These are phyloP conservation scores for Candida frijolesensis DNA, from an alignment of 1,139 yeast species.

Conservation along the genomic window DNA sequence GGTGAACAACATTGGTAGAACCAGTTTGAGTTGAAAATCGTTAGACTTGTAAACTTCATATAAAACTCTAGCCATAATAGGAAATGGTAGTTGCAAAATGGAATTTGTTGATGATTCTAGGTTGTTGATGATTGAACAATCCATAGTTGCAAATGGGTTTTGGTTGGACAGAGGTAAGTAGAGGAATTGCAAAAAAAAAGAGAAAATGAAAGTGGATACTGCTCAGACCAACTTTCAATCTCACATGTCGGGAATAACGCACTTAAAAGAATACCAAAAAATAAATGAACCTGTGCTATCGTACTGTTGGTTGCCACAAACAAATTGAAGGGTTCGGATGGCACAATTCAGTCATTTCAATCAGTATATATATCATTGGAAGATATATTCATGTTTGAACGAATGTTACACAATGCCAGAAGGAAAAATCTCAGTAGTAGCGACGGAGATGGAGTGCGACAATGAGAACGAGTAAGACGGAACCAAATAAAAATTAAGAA, in stretches of 20 bases:
- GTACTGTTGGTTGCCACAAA: too few relatives aligned
- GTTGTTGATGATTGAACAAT: not conserved
- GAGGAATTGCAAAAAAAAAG: not conserved
- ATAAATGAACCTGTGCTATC: not conserved
- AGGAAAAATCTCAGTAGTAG: too few relatives aligned
- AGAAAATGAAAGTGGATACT: not conserved
- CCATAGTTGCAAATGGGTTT: not conserved
- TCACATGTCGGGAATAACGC: too few relatives aligned
- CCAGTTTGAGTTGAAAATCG: not conserved
- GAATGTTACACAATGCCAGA: too few relatives aligned
- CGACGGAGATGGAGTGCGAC: too few relatives aligned
- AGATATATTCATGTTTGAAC: too few relatives aligned
- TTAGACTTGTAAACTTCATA: conserved; percentile 14
- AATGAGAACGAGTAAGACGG: not conserved
- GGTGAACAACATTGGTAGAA: conserved; percentile 17
- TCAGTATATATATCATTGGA: too few relatives aligned
- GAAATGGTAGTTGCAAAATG: conserved; percentile 18
- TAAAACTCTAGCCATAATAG: conserved; percentile 19
- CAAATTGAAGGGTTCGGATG: too few relatives aligned
- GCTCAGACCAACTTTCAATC: not conserved
- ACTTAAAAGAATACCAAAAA: not conserved
- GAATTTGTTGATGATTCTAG: not conserved
- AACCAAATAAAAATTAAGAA: not conserved
- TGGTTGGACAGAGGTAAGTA: not conserved
- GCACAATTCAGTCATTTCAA: too few relatives aligned